Evolutionary conservation across 78 protist genomes (phyloP).

Genomic region (Dictyostelium firmibasis): DNA sequence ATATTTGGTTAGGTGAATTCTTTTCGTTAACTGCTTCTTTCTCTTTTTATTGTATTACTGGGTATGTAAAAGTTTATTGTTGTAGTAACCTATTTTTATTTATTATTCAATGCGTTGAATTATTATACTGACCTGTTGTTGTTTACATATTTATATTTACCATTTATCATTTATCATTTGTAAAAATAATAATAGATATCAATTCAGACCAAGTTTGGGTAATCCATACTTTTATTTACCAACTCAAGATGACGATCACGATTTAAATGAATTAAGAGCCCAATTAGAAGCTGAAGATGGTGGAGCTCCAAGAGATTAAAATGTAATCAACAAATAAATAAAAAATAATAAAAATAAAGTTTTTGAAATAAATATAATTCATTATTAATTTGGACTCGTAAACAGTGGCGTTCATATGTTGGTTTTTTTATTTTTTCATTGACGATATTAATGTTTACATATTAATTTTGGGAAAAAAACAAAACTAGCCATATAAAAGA

Average conservation of each 20-base stretch:
- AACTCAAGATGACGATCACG: constrained; percentile 7
- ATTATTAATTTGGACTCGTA: too few relatives aligned
- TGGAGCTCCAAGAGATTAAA: background rate
- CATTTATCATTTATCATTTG: too few relatives aligned
- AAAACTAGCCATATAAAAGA: background rate
- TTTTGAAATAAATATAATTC: background rate
- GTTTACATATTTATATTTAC: too few relatives aligned
- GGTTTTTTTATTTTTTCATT: too few relatives aligned
- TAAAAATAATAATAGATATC: constrained; percentile 34
- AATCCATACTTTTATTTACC: constrained; percentile 69
- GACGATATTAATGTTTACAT: too few relatives aligned
- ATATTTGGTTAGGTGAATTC: constrained; percentile 73
- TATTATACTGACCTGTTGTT: too few relatives aligned
- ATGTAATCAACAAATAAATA: background rate
- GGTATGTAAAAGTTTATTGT: constrained; percentile 34
- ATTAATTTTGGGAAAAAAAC: too few relatives aligned
- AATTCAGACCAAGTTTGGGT: constrained; percentile 62
- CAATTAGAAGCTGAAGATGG: background rate
- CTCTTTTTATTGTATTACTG: constrained; percentile 72
- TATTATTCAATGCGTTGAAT: too few relatives aligned
- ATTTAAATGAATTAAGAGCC: background rate
- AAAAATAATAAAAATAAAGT: background rate
- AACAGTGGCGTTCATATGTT: too few relatives aligned
- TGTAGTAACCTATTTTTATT: background rate
- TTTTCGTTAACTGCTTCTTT: constrained; percentile 76